Percentiles rank a stretch among this genome's conserved stretches.
These are phyloP conservation scores for Globisporangium alternatum DNA, from an alignment of 352 stramenopile species.

Conservation along the genomic window DNA sequence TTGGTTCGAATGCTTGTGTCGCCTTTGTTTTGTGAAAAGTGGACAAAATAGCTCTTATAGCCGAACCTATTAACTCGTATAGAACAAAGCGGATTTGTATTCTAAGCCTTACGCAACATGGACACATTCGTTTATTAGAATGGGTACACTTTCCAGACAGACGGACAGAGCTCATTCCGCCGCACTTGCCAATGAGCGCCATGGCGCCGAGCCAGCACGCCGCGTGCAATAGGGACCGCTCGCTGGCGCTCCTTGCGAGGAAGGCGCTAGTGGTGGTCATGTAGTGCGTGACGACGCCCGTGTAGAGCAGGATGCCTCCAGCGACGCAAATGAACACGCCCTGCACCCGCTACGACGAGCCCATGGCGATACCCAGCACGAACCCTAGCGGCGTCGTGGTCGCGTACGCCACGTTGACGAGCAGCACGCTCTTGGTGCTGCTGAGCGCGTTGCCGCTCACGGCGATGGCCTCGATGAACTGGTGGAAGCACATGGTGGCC, in stretches of 20 bases:
- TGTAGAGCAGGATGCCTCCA: conserved; percentile 70
- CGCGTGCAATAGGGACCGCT: conserved; percentile 47
- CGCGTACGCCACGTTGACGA: conserved; percentile 48
- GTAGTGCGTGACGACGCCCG: conserved; percentile 49
- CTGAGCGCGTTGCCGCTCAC: conserved; percentile 46
- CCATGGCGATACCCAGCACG: conserved; percentile 56
- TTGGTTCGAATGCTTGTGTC: not conserved
- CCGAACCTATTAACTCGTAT: not conserved
- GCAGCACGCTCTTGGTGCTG: conserved; percentile 34
- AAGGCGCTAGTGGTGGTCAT: conserved; percentile 68
- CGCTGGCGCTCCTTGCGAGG: conserved; percentile 23
- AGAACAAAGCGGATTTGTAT: not conserved
- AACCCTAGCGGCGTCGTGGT: conserved; percentile 55
- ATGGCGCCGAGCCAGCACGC: conserved; percentile 52
- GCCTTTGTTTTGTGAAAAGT: not conserved
- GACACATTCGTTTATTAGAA: not conserved
- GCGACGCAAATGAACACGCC: conserved; percentile 64
- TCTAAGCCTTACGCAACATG: not conserved
- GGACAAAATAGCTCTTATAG: not conserved
- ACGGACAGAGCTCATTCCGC: conserved; percentile 18
- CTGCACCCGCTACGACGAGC: conserved; percentile 58
- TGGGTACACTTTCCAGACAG: not conserved
- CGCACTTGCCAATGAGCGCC: conserved; percentile 72
- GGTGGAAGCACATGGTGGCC: conserved; percentile 52
- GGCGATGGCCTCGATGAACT: conserved; percentile 75